A percentile compares a stretch with the other conserved stretches of the same genome.
These are phyloP conservation scores for Anthoceros angustus DNA, from an alignment of 225 moss, liverwort and hornwort species.

Conservation along the genomic window DNA sequence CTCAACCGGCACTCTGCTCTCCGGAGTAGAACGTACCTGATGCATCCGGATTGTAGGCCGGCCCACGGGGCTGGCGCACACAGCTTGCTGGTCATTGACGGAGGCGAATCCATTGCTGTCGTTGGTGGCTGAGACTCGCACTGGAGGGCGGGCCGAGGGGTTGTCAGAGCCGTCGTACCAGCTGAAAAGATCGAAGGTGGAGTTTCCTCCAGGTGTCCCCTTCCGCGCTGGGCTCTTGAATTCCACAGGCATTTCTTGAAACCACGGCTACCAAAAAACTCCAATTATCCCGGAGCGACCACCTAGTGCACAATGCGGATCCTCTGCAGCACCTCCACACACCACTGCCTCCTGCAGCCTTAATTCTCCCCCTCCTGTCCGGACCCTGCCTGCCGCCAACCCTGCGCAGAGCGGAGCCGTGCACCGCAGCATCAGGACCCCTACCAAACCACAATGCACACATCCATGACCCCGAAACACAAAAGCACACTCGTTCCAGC, in stretches of 20 bases:
- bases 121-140: slow-evolving; percentile 39
- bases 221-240: slow-evolving; percentile 42
- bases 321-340: too few relatives aligned
- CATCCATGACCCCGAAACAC: background rate
- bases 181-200: slow-evolving; percentile 84
- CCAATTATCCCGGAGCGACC: too few relatives aligned
- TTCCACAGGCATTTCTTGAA: slow-evolving; percentile 69
- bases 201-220: slow-evolving; percentile 76
- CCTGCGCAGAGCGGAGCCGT: background rate
- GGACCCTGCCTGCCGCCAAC: too few relatives aligned
- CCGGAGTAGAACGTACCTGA: slow-evolving; percentile 32
- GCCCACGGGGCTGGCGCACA: slow-evolving; percentile 39
- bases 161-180: slow-evolving; percentile 57
- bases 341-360: too few relatives aligned
- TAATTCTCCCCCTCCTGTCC: too few relatives aligned
- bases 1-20: background rate
- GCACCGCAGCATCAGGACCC: background rate
- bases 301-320: too few relatives aligned
- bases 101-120: slow-evolving; percentile 42
- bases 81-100: slow-evolving; percentile 31
- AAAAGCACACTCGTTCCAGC: too few relatives aligned
- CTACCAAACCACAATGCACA: background rate
- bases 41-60: slow-evolving; percentile 65
- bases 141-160: slow-evolving; percentile 25
- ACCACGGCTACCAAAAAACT: background rate